Evolutionary conservation across 2,329 filamentous ascomycete genomes (phyloP).

Genomic region (Pyrenochaeta sp.): DNA sequence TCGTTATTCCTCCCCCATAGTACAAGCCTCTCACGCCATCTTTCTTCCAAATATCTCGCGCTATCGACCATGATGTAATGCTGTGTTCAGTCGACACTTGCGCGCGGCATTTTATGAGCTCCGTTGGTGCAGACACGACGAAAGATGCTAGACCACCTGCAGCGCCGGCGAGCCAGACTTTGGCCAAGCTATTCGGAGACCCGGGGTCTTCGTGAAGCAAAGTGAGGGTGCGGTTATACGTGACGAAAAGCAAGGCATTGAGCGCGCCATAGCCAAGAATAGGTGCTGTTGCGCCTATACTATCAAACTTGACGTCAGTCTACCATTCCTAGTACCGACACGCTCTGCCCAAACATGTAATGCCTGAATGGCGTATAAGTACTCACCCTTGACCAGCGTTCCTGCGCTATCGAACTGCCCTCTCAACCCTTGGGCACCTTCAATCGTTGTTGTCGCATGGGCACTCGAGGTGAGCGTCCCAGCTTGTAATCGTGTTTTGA

Average conservation of each 20-base stretch:
- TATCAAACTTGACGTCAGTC: too few relatives aligned
- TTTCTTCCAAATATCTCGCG: slow-evolving; percentile 65
- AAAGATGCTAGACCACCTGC: slow-evolving; percentile 85
- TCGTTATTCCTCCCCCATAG: slow-evolving; percentile 81
- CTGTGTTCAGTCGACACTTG: slow-evolving; percentile 65
- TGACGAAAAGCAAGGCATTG: slow-evolving; percentile 87
- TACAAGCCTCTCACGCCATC: slow-evolving; percentile 77
- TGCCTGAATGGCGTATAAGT: too few relatives aligned
- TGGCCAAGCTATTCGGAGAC: slow-evolving; percentile 60
- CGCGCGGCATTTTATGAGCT: slow-evolving; percentile 87
- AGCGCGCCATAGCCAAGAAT: slow-evolving; percentile 89
- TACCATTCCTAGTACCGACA: too few relatives aligned
- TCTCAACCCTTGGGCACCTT: slow-evolving; percentile 31
- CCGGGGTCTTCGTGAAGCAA: slow-evolving; percentile 56
- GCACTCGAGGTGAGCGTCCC: slow-evolving; percentile 40
- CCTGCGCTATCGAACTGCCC: slow-evolving; percentile 47
- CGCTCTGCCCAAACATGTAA: too few relatives aligned
- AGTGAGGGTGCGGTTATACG: slow-evolving; percentile 84
- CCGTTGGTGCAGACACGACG: slow-evolving; percentile 85
- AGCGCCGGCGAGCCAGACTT: slow-evolving; percentile 81
- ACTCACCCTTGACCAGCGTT: slow-evolving; percentile 47
- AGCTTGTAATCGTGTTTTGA: slow-evolving; percentile 84
- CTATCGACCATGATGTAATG: slow-evolving; percentile 66
- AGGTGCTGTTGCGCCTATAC: slow-evolving; percentile 77
- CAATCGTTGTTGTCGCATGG: slow-evolving; percentile 11